phyloP scores from a whole-genome alignment of 2,329 filamentous ascomycete species.

The Beauveria medogensis region DNA sequence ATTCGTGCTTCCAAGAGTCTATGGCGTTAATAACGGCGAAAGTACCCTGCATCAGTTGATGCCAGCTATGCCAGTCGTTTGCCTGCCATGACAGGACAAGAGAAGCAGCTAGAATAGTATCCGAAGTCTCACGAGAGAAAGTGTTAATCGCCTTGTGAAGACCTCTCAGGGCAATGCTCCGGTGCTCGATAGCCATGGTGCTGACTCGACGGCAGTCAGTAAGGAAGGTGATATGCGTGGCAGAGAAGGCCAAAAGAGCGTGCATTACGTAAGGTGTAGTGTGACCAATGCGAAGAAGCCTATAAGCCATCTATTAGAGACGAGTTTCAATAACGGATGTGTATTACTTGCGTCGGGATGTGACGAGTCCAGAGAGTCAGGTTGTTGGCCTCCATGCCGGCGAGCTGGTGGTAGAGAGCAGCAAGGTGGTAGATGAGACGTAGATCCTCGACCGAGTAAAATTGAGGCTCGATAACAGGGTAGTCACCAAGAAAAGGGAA shows the following conservation, averaged over 20 bases:
- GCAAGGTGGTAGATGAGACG: conserved; percentile 87
- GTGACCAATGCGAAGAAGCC: conserved; percentile 63
- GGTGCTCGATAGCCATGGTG: conserved; percentile 83
- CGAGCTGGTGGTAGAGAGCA: conserved; percentile 75
- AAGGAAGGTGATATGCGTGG: conserved; percentile 84
- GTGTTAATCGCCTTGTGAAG: conserved; percentile 77
- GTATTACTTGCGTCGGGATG: conserved; percentile 54
- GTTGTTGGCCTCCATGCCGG: conserved; percentile 65
- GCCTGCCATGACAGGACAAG: conserved; percentile 93
- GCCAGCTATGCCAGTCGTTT: conserved; percentile 93
- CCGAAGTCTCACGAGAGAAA: conserved; percentile 80
- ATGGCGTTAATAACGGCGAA: conserved; percentile 86
- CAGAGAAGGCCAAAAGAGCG: conserved; percentile 82
- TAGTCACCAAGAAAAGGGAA: conserved; percentile 75
- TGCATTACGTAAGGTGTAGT: conserved; percentile 89
- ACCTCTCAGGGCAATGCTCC: conserved; percentile 76
- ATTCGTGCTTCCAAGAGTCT: conserved; percentile 86
- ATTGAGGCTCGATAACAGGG: conserved; percentile 63
- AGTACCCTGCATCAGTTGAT: conserved; percentile 83
- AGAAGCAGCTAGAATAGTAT: conserved; percentile 85
- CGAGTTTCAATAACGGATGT: too few relatives aligned
- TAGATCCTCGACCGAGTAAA: conserved; percentile 69
- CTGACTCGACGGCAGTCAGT: conserved; percentile 78
- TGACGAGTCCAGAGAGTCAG: conserved; percentile 90
- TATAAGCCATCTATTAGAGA: too few relatives aligned